Evolutionary conservation across 148 eudicot species (phyloP).

Genomic region (Cornus kousa): DNA sequence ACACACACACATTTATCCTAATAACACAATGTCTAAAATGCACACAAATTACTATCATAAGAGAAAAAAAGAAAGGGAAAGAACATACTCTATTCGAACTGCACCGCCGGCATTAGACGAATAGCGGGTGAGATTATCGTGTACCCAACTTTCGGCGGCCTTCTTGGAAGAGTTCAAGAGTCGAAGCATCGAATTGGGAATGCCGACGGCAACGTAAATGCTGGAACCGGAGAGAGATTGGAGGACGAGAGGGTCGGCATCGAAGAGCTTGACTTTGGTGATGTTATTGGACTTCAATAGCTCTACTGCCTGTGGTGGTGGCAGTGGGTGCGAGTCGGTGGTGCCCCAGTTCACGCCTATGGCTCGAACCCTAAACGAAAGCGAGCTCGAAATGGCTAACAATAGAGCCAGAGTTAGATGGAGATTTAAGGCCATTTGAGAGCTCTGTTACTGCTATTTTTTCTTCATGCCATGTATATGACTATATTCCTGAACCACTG

Average conservation of each 20-base stretch:
- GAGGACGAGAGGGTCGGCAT: constrained; percentile 57
- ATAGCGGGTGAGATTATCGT: constrained; percentile 77
- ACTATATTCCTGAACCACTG: background rate
- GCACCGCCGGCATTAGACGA: constrained; percentile 32
- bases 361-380: constrained; percentile 15
- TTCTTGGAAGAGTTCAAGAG: constrained; percentile 58
- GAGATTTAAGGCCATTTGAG: constrained; percentile 24
- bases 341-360: constrained; percentile 89
- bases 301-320: constrained; percentile 60
- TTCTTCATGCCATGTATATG: background rate
- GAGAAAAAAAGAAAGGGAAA: background rate
- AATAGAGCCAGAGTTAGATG: background rate
- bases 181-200: constrained; percentile 75
- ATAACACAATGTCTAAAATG: background rate
- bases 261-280: constrained; percentile 54
- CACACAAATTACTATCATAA: background rate
- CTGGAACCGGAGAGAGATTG: constrained; percentile 59
- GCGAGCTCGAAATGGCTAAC: background rate
- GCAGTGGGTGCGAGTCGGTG: constrained; percentile 74
- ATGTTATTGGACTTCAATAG: constrained; percentile 68
- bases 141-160: constrained; percentile 75
- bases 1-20: background rate
- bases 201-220: constrained; percentile 59
- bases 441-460: background rate
- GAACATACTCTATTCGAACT: constrained; percentile 55